Base-by-base conservation (phyloP, 2,329 filamentous ascomycete species). In the Chalara sp. region DNA sequence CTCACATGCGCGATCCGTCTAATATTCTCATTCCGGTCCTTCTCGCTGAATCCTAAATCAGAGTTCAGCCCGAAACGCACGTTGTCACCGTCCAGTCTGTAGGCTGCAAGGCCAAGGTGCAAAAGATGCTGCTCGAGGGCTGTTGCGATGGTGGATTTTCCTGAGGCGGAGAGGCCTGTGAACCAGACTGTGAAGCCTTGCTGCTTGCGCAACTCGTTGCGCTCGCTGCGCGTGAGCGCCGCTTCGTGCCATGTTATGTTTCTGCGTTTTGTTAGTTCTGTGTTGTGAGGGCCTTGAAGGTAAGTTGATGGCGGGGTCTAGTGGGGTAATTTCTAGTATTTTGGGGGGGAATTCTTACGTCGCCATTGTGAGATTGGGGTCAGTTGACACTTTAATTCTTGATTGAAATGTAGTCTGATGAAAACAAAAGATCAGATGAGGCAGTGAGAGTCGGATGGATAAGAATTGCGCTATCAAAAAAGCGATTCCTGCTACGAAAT, bases 51-150 rank as follows among this genome's bases (percentile, higher is more conserved):
- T 12, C 92, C 92, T 8, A 99, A 80, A 74, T 97, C 92, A 73
- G 95, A 95, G 82, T 97, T 99, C 60, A 99, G 79, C 12, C 93
- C 93, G 74, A 97, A 96, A 55, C 93, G 92, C 59, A 99, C 86
- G 72, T 99, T 99, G 80, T 99, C 93, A 65, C 92, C 93, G 72
- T 99, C 93, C 32, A 99, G 84, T 48, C 93, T 84, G 80, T 99
- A 99, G 54, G 91, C 87, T 50, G 85, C 76, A 47, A 93, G 75
- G 42, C 85, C 86, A 8, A 89, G 79, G 69, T 95, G 90, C 50
- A 99, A 82, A 33, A 99, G 84, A 70, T 96, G 90, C 75, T 96
- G 92, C 77, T 99, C 93, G 40, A 99, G 87, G 12, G 93, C 93
- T 3, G 89, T 95, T 50, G 93, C 93, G 56, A 99, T 89, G 52